Evolutionary conservation across 2,329 filamentous ascomycete species (phyloP), one percentile per base, ranked within the genome.

Genomic region (Calonectria pauciramosa): DNA sequence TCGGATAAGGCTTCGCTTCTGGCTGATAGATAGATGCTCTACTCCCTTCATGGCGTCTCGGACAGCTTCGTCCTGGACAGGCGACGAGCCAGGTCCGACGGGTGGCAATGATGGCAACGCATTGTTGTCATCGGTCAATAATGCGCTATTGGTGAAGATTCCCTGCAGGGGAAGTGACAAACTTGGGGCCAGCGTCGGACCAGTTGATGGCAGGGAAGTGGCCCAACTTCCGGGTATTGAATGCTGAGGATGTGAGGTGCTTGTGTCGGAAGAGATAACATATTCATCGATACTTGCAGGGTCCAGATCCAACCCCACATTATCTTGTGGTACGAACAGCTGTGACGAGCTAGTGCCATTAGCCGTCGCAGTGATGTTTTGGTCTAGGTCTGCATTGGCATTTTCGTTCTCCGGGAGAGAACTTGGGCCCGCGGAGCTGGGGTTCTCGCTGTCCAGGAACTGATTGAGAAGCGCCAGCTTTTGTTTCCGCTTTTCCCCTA

Each of bases 401-500:
- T 73, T 44, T 34, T 26, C 11, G 38, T 51, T 60, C 0, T 51
- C 64, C 7, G 23, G 20, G 20, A 65, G 34, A 66, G 59, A 64
- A 36, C 68, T 14, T 59, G 73, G 44, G 9, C 51, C 38, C 6
- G 44, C 47, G 4, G 44, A 13, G 9, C 23, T 36, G 10, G 72
- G 34, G 26, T 38, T 71, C n/a, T 76, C 76, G 18, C 79, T 78
- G 3, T 83, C 83, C 9, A 87, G 77, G 26, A 87, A 78, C 47
- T 86, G 82, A 64, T 86, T 82, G 30, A 87, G 77, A 1, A 87
- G 78, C 13, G 84, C 86, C 44, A 87, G 80, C 76, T 85, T 87
- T 77, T 87, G 85, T 76, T 86, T 87, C 52, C 86, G 82, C 76
- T 87, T 87, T 76, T 87, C 85, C 49, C 86, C 86, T 88, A 49